Evolutionary conservation across 208 protist genomes (phyloP).

Genomic region (Acanthamoeba lenticulata): DNA sequence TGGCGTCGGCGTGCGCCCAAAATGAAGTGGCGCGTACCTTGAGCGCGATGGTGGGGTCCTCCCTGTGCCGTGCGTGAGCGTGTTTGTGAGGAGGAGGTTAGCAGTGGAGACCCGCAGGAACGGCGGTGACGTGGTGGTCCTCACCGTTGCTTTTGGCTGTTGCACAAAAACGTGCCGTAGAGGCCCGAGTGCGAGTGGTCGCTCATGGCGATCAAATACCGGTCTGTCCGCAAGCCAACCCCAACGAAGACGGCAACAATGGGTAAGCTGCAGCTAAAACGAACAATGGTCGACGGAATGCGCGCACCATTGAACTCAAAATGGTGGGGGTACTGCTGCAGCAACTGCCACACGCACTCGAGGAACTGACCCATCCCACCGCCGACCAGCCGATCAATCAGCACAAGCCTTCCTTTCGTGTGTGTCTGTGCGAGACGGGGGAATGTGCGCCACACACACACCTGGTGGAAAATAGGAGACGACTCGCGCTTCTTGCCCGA

Average conservation of each 20-base stretch:
- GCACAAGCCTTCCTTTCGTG: too few relatives aligned
- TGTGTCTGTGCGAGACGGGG: too few relatives aligned
- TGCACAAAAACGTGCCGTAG: conserved; percentile 50
- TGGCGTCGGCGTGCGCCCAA: conserved; percentile 6
- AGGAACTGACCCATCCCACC: too few relatives aligned
- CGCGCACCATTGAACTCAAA: not conserved
- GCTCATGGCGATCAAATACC: not conserved
- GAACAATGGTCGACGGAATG: not conserved
- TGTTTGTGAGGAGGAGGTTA: not conserved
- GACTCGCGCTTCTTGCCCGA: conserved; percentile 74
- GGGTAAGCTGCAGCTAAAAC: too few relatives aligned
- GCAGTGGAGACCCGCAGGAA: not conserved
- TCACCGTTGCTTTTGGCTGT: conserved; percentile 11
- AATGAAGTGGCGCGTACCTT: conserved; percentile 33
- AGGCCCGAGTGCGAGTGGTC: conserved; percentile 34
- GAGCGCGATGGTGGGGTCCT: not conserved
- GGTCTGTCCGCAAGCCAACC: too few relatives aligned
- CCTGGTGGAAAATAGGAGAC: conserved; percentile 91
- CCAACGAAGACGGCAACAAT: not conserved
- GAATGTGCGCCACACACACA: too few relatives aligned
- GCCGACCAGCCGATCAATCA: too few relatives aligned
- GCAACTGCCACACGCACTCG: conserved; percentile 95
- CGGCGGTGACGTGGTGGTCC: not conserved
- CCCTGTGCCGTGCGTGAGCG: too few relatives aligned
- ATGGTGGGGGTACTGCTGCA: conserved; percentile 91